Evolutionary conservation across 768 basidiomycete genomes (phyloP).

Genomic region (Tricholoma bakamatsutake): DNA sequence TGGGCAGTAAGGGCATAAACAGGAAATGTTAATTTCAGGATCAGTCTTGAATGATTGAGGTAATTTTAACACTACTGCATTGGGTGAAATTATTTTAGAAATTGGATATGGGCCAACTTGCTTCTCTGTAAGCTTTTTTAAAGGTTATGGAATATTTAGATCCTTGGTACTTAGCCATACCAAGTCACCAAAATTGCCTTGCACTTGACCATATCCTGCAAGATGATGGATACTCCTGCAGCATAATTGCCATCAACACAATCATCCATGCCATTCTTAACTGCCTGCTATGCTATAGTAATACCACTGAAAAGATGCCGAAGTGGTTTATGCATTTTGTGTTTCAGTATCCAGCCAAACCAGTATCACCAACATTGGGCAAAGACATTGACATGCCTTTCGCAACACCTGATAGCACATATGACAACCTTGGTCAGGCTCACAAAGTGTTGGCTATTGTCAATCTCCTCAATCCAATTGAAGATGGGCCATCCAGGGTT

Average conservation of each 20-base stretch:
- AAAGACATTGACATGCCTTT: not conserved
- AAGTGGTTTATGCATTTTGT: not conserved
- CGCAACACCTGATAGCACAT: too few relatives aligned
- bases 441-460: not conserved
- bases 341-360: constrained; percentile 21
- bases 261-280: not conserved
- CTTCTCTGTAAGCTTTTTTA: too few relatives aligned
- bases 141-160: too few relatives aligned
- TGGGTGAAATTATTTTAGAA: too few relatives aligned
- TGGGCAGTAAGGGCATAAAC: too few relatives aligned
- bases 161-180: too few relatives aligned
- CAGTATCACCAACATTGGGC: not conserved
- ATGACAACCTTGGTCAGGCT: too few relatives aligned
- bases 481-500: not conserved
- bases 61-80: too few relatives aligned
- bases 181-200: too few relatives aligned
- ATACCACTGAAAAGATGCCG: not conserved
- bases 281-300: not conserved
- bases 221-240: constrained; percentile 2
- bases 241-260: constrained; percentile 2
- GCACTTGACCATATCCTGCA: constrained; percentile 2
- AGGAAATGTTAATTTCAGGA: too few relatives aligned
- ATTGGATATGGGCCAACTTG: too few relatives aligned
- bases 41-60: too few relatives aligned
- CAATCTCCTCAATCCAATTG: not conserved